A percentile compares a stretch with the other conserved stretches of the same genome.
phyloP scores from a whole-genome alignment of 805 yeast species.

The Pichia heedii region DNA sequence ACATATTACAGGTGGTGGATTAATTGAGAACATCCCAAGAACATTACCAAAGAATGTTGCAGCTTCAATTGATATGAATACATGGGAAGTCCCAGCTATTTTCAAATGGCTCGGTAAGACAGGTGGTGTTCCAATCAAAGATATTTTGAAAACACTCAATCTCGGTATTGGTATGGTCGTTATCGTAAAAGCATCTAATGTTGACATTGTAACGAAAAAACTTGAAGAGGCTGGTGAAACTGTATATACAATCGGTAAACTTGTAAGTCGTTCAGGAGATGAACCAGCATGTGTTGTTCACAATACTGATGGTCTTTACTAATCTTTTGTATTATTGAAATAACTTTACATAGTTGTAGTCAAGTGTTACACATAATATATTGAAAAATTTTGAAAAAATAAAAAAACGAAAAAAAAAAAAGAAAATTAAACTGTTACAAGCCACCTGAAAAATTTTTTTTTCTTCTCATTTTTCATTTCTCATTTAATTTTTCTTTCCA shows the following conservation, averaged over 20 bases:
- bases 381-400: background rate
- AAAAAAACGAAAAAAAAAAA: background rate
- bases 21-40: conserved; percentile 93
- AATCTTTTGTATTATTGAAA: background rate
- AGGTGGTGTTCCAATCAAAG: conserved; percentile 82
- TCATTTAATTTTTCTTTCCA: no score
- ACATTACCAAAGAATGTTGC: conserved; percentile 74
- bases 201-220: conserved; percentile 41
- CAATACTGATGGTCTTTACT: conserved; percentile 27
- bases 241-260: conserved; percentile 60
- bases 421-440: no score
- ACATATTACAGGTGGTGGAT: conserved; percentile 97
- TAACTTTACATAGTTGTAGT: no score
- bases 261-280: conserved; percentile 36
- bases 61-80: conserved; percentile 69
- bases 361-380: no score
- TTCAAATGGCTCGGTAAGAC: conserved; percentile 91
- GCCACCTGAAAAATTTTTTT: no score
- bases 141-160: conserved; percentile 84
- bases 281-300: conserved; percentile 58
- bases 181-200: conserved; percentile 66
- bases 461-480: no score
- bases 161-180: conserved; percentile 96
- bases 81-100: conserved; percentile 81
- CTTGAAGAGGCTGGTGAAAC: conserved; percentile 63